These are phyloP conservation scores for Baudoinia panamericana DNA, from an alignment of 495 filamentous ascomycete species.

Conservation along the genomic window DNA sequence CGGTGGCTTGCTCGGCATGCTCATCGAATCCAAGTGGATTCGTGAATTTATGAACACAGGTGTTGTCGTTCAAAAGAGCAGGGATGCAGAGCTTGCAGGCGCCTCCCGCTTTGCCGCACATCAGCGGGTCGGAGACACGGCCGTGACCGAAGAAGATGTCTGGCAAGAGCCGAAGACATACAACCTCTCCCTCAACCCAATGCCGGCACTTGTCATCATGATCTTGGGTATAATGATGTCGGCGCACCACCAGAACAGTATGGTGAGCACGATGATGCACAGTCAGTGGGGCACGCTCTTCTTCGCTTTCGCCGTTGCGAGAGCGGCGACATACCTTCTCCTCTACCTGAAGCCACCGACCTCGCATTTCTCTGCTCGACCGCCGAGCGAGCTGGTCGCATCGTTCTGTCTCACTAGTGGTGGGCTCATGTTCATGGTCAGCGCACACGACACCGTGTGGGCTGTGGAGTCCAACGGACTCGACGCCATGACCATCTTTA, in stretches of 20 bases:
- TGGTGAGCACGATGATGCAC: slow-evolving; percentile 85
- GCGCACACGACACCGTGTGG: slow-evolving; percentile 59
- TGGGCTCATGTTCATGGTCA: slow-evolving; percentile 86
- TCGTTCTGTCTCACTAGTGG: slow-evolving; percentile 80
- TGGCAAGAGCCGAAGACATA: slow-evolving; percentile 54
- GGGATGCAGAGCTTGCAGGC: slow-evolving; percentile 3
- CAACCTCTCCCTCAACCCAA: slow-evolving; percentile 69
- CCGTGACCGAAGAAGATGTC: slow-evolving; percentile 32
- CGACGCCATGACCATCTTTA: slow-evolving; percentile 90
- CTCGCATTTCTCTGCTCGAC: slow-evolving; percentile 71
- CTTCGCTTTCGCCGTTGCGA: slow-evolving; percentile 63
- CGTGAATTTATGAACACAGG: slow-evolving; percentile 58
- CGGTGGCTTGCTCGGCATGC: slow-evolving; percentile 88
- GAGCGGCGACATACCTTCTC: slow-evolving; percentile 66
- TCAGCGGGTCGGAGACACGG: not conserved
- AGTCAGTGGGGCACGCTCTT: slow-evolving; percentile 87
- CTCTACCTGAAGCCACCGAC: slow-evolving; percentile 71
- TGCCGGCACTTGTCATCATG: slow-evolving; percentile 75
- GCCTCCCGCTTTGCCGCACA: slow-evolving; percentile 19
- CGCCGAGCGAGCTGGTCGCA: slow-evolving; percentile 78
- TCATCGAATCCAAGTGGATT: slow-evolving; percentile 66
- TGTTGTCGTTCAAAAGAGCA: slow-evolving; percentile 27
- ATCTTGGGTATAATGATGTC: slow-evolving; percentile 90
- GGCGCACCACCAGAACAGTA: slow-evolving; percentile 72
- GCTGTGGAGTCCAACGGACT: slow-evolving; percentile 61